phyloP scores from a whole-genome alignment of 2,329 filamentous ascomycete species.

The Lecanicillium sp. region DNA sequence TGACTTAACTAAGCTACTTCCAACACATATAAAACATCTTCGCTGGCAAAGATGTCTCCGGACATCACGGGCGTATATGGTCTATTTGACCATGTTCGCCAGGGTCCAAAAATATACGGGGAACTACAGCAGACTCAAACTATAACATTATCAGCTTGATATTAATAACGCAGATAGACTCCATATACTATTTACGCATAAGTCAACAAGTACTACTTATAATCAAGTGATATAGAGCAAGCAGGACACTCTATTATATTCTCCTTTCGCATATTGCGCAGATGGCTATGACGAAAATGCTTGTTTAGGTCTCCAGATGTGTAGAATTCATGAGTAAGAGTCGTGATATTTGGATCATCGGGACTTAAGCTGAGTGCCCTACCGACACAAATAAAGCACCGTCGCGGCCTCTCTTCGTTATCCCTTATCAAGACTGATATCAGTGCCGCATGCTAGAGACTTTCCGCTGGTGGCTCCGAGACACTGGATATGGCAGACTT shows the following conservation, averaged over 20 bases:
- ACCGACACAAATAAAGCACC: constrained; percentile 11
- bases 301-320: constrained; percentile 9
- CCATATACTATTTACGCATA: too few species aligned
- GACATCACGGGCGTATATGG: too few species aligned
- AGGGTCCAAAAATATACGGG: too few species aligned
- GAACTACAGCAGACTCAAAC: too few species aligned
- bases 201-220: too few species aligned
- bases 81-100: too few species aligned
- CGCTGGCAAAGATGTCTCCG: too few species aligned
- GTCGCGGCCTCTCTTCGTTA: constrained; percentile 6
- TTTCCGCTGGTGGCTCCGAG: constrained; percentile 1
- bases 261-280: constrained; percentile 4
- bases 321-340: constrained; percentile 9
- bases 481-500: not conserved
- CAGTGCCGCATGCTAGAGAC: constrained; percentile 4
- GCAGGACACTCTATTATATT: not conserved
- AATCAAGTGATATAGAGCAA: too few species aligned
- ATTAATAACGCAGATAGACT: too few species aligned
- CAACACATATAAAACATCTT: too few species aligned
- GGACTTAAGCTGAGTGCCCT: constrained; percentile 3
- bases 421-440: constrained; percentile 9
- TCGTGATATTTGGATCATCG: constrained; percentile 1
- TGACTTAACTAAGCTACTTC: too few species aligned
- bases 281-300: constrained; percentile 10
- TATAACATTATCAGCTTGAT: too few species aligned